Conservation (phyloP, 2,329 filamentous ascomycete species). For the Aspergillus sp. region DNA sequence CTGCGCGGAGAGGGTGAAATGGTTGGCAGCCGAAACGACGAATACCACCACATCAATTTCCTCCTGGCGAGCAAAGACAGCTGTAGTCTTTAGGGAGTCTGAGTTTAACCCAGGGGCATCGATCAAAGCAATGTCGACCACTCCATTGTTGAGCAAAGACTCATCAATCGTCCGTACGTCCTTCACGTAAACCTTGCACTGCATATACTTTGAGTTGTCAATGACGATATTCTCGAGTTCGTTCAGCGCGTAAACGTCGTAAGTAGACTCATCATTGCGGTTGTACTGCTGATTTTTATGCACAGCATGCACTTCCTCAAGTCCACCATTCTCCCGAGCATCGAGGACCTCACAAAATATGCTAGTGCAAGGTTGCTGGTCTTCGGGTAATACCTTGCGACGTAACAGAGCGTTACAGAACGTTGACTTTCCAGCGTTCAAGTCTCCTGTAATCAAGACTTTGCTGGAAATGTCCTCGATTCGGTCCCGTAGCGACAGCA, state of each 20-base stretch:
- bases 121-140: conserved; percentile 96
- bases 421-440: conserved; percentile 97
- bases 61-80: conserved; percentile 93
- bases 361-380: conserved; percentile 96
- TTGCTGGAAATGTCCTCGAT: conserved; percentile 98
- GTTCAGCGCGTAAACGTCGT: conserved; percentile 76
- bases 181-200: conserved; percentile 96
- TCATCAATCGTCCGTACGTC: conserved; percentile 87
- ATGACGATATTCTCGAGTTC: conserved; percentile 86
- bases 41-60: conserved; percentile 99
- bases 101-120: conserved; percentile 95
- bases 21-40: conserved; percentile 94
- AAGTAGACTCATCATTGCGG: conserved; percentile 89
- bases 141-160: conserved; percentile 92
- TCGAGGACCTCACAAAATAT: conserved; percentile 98
- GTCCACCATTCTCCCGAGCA: conserved; percentile 80
- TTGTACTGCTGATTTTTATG: conserved; percentile 79
- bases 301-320: conserved; percentile 95
- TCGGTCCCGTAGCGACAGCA: conserved; percentile 80
- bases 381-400: conserved; percentile 89
- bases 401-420: conserved; percentile 97
- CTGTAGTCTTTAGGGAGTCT: conserved; percentile 95
- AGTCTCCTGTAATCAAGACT: conserved; percentile 89
- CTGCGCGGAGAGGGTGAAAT: conserved; percentile 96
- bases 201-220: conserved; percentile 83